These are phyloP conservation scores for Neofusicoccum cordaticola DNA, from an alignment of 2,329 filamentous ascomycete species.

Conservation along the genomic window DNA sequence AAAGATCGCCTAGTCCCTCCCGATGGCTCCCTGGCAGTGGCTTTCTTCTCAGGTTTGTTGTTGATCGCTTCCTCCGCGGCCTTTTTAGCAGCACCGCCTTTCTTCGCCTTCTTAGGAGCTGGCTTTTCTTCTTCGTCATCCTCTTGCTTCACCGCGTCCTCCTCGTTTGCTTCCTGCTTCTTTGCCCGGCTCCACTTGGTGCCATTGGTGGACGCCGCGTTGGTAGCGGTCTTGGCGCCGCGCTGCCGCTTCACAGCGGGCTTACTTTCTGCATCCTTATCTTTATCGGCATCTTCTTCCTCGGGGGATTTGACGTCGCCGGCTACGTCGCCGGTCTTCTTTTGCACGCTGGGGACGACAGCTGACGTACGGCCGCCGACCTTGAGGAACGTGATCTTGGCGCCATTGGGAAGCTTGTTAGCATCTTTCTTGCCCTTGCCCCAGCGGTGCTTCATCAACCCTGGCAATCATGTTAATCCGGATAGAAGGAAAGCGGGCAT, in stretches of 20 bases:
- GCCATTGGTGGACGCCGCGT: background rate
- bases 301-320: conserved; percentile 43
- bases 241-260: conserved; percentile 26
- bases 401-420: conserved; percentile 73
- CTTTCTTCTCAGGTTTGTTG: conserved; percentile 9
- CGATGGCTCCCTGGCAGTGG: background rate
- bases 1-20: background rate
- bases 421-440: conserved; percentile 76
- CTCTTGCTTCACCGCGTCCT: conserved; percentile 10
- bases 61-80: conserved; percentile 17
- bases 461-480: background rate
- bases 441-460: conserved; percentile 76
- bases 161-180: conserved; percentile 6
- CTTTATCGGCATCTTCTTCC: conserved; percentile 30
- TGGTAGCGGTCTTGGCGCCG: background rate
- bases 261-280: conserved; percentile 24
- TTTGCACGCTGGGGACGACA: conserved; percentile 80
- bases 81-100: background rate
- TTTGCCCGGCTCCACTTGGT: conserved; percentile 1
- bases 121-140: background rate
- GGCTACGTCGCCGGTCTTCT: conserved; percentile 66
- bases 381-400: conserved; percentile 80
- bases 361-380: conserved; percentile 91
- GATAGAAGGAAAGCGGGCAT: conserved; percentile 10
- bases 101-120: conserved; percentile 6